These are phyloP conservation scores for Monosporascus cannonballus DNA, from an alignment of 2,329 filamentous ascomycete species.

Conservation along the genomic window DNA sequence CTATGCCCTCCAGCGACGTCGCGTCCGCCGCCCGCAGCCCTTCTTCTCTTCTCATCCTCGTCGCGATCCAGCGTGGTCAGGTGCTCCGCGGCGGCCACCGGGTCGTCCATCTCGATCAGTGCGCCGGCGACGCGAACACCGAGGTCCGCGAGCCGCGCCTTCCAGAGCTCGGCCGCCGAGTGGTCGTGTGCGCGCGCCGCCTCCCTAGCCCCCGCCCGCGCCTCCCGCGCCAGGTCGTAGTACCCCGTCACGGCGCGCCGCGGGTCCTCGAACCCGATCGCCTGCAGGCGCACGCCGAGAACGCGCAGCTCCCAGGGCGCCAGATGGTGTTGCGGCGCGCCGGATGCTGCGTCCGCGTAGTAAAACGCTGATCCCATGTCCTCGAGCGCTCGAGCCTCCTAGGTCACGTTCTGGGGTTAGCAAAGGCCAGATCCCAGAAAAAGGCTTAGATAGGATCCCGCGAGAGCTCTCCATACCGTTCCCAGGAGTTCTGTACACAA, in stretches of 20 bases:
- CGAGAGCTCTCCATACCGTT: no score
- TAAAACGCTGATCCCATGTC: conserved; percentile 53
- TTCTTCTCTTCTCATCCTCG: conserved; percentile 14
- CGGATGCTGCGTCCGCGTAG: conserved; percentile 45
- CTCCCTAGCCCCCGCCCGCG: conserved; percentile 52
- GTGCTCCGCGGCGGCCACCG: conserved; percentile 71
- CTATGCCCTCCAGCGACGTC: conserved; percentile 24
- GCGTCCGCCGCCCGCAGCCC: no score
- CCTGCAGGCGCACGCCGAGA: conserved; percentile 76
- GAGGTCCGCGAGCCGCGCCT: conserved; percentile 64
- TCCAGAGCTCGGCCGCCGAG: conserved; percentile 62
- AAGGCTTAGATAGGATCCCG: no score
- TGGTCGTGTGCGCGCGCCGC: conserved; percentile 40
- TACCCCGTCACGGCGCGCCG: conserved; percentile 82
- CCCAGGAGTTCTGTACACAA: no score
- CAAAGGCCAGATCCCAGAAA: no score
- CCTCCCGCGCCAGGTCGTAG: conserved; percentile 80
- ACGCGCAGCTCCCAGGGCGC: conserved; percentile 86
- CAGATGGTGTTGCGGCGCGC: conserved; percentile 44
- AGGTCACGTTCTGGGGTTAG: no score
- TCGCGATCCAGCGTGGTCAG: conserved; percentile 50
- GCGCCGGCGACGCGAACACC: conserved; percentile 62
- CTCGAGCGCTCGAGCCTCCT: conserved; percentile 56
- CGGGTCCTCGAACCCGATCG: conserved; percentile 78
- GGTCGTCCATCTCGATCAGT: conserved; percentile 80